A percentile compares a stretch with the other conserved stretches of the same genome.
Evolutionary conservation across 305 asterid genomes (phyloP).

Genomic region (Fraxinus ornus): DNA sequence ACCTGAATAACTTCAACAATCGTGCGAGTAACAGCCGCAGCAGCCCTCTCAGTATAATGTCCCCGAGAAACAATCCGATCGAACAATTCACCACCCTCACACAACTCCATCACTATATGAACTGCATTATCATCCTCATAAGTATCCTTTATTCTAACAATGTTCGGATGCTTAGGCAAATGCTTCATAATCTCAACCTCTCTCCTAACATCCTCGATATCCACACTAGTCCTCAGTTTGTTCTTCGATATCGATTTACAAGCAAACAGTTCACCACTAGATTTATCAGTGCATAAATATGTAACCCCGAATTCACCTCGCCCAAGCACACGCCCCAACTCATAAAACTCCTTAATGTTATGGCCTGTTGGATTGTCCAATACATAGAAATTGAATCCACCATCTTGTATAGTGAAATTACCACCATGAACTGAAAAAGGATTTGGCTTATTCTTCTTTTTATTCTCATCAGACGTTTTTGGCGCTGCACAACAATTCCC

Average conservation of each 20-base stretch:
- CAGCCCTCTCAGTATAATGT: slow-evolving; percentile 84
- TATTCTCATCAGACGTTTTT: slow-evolving; percentile 25
- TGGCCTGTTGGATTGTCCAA: slow-evolving; percentile 64
- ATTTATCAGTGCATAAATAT: slow-evolving; percentile 61
- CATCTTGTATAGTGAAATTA: slow-evolving; percentile 24
- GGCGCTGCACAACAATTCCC: slow-evolving; percentile 52
- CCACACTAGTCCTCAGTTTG: slow-evolving; percentile 71
- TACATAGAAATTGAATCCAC: slow-evolving; percentile 43
- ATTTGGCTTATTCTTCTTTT: slow-evolving; percentile 26
- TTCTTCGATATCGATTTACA: slow-evolving; percentile 82
- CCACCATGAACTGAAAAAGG: slow-evolving; percentile 36
- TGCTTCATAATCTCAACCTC: slow-evolving; percentile 86
- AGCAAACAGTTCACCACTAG: slow-evolving; percentile 56
- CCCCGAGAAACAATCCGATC: slow-evolving; percentile 81
- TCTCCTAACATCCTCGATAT: slow-evolving; percentile 83
- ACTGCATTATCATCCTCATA: slow-evolving; percentile 81
- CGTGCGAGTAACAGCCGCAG: slow-evolving; percentile 71
- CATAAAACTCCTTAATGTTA: slow-evolving; percentile 56
- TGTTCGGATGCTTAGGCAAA: slow-evolving; percentile 70
- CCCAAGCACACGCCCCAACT: slow-evolving; percentile 74
- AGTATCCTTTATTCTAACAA: slow-evolving; percentile 71
- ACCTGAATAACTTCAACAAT: slow-evolving; percentile 89
- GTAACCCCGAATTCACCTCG: slow-evolving; percentile 85
- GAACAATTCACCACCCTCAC: slow-evolving; percentile 87
- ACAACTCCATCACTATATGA: slow-evolving; percentile 80